phyloP scores from a whole-genome alignment of 2,329 filamentous ascomycete genomes.

The Epicoccum nigrum region DNA sequence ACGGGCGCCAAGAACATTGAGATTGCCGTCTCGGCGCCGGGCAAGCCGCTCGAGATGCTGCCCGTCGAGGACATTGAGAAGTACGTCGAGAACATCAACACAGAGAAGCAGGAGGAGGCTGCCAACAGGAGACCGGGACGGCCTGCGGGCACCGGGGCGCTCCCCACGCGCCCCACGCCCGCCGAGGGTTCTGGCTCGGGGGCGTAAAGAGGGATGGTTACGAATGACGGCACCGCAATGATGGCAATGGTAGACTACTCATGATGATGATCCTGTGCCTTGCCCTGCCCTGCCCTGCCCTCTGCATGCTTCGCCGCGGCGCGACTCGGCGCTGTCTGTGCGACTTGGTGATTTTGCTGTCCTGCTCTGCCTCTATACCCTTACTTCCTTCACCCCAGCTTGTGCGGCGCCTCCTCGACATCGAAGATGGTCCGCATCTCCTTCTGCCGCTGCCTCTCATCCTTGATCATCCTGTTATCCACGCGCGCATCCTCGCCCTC shows the following conservation, averaged over 20 bases:
- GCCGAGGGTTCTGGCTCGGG: conserved; percentile 47
- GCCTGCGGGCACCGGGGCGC: conserved; percentile 72
- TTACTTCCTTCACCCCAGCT: conserved; percentile 66
- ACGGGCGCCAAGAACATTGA: conserved; percentile 99
- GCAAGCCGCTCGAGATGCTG: conserved; percentile 89
- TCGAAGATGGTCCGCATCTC: conserved; percentile 74
- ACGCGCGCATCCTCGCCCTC: conserved; percentile 90
- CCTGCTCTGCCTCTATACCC: background rate
- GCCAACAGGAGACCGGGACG: conserved; percentile 80
- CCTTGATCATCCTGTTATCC: conserved; percentile 84
- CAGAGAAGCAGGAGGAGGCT: conserved; percentile 98
- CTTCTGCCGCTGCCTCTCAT: conserved; percentile 74
- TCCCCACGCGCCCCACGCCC: conserved; percentile 68
- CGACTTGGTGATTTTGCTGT: conserved; percentile 16
- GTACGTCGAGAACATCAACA: conserved; percentile 98
- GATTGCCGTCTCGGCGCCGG: conserved; percentile 96
- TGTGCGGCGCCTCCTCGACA: conserved; percentile 74
- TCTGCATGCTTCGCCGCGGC: background rate
- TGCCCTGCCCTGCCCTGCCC: conserved; percentile 5
- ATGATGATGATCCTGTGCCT: conserved; percentile 37
- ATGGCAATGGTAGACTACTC: conserved; percentile 38
- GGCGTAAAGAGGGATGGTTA: conserved; percentile 29
- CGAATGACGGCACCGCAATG: conserved; percentile 32
- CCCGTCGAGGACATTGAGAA: conserved; percentile 94
- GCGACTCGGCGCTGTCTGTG: conserved; percentile 17